Evolutionary conservation across 805 yeast species (phyloP), one percentile per base, ranked within the genome.

Genomic region (Nakazawaea siamensis): DNA sequence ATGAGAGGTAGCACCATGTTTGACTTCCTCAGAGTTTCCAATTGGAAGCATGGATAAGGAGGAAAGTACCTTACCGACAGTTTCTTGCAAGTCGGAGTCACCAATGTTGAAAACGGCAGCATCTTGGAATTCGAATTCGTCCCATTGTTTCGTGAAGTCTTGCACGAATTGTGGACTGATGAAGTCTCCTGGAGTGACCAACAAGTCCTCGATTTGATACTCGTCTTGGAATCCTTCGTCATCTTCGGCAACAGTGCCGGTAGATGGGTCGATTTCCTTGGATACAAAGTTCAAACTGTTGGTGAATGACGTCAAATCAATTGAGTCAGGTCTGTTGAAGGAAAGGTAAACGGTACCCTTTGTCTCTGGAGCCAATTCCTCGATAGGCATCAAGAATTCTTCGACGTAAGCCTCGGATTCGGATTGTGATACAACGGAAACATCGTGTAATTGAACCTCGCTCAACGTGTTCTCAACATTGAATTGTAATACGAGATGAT

Each of bases 211-310:
- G 45, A 92, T 73, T 54, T 80, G 92, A 59, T 90, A 92, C 58
- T 88, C 95, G 57, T 92, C 97, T 45, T 81, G 82, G 69, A 80
- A 84, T 13, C 96, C 97, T 44, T 81, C 94, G 30, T 76, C 84
- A 35, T 65, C 80, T 32, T 70, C 76, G 30, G 72, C 80, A 33
- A 80, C 70, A 42, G 70, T 73, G 15, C 78, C 77, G 12, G 87
- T 78, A 8, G 72, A 68, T 31, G 85, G 78, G 46, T 85, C 81
- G 44, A 83, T 65, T 54, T 90, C 97, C 58, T 77, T 81, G 32
- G 86, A 70, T 14, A 79, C 74, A 64, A 80, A 90, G 16, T 78
- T 68, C 41, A 90, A 65, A 6, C 76, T 72, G 55, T 81, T 82
- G 30, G 71, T 68, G 48, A 90, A 74, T 1, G 72, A 64, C 3